These are phyloP conservation scores for Silene vulgaris DNA, from an alignment of 179 eudicot genomes.

Conservation along the genomic window DNA sequence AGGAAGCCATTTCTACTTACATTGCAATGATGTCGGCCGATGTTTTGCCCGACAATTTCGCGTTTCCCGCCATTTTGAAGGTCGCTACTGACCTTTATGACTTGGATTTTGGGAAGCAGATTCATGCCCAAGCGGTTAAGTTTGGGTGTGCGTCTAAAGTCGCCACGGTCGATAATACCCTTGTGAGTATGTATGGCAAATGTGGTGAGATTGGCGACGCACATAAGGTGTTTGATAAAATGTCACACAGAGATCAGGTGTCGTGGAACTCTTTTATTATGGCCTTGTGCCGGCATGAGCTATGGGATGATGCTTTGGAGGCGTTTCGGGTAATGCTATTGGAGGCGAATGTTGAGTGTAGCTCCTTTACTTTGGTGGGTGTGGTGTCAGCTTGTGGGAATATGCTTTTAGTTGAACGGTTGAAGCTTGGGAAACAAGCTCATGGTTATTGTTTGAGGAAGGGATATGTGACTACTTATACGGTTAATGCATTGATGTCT, in stretches of 20 bases:
- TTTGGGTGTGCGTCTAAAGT: slow-evolving; percentile 40
- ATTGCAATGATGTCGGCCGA: slow-evolving; percentile 46
- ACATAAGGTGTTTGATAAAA: slow-evolving; percentile 44
- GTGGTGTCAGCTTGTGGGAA: slow-evolving; percentile 46
- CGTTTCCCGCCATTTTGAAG: slow-evolving; percentile 66
- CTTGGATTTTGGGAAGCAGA: slow-evolving; percentile 51
- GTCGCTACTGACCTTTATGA: slow-evolving; percentile 50
- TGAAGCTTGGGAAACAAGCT: slow-evolving; percentile 43
- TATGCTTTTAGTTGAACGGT: slow-evolving; percentile 32
- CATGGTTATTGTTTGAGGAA: slow-evolving; percentile 43
- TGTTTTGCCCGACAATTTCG: slow-evolving; percentile 52
- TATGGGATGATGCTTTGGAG: slow-evolving; percentile 33
- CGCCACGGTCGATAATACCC: slow-evolving; percentile 40
- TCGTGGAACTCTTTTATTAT: slow-evolving; percentile 61
- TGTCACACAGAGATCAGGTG: slow-evolving; percentile 48
- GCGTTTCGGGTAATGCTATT: slow-evolving; percentile 39
- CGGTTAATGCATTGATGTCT: slow-evolving; percentile 45
- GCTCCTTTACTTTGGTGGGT: slow-evolving; percentile 50
- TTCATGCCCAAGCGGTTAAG: slow-evolving; percentile 56
- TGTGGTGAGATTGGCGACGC: slow-evolving; percentile 45
- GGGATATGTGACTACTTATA: slow-evolving; percentile 29
- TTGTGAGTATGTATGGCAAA: slow-evolving; percentile 46
- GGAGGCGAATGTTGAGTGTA: slow-evolving; percentile 37
- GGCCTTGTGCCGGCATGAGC: slow-evolving; percentile 42
- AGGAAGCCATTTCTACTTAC: slow-evolving; percentile 58